These are phyloP conservation scores for cucumber (Cucumis sativus) DNA, from an alignment of 306 rosid species.

Conservation along the genomic window DNA sequence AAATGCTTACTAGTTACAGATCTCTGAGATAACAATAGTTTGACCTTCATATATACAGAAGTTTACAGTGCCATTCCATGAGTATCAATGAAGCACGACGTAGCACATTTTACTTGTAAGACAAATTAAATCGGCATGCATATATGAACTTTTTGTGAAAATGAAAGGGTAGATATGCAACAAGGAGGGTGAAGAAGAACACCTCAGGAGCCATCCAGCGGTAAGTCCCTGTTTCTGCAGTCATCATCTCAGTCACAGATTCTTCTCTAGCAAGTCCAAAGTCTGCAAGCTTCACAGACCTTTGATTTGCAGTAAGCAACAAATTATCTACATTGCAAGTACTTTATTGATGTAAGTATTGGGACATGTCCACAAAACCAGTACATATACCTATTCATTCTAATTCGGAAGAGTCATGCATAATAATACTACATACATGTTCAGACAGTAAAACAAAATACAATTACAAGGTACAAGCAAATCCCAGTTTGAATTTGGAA, in stretches of 20 bases:
- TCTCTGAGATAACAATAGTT: neutral
- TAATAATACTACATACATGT: neutral
- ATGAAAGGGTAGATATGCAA: neutral
- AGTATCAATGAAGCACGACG: neutral
- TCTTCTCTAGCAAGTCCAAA: constrained; percentile 98
- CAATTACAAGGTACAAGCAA: neutral
- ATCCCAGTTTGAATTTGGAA: constrained; percentile 1
- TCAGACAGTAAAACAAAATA: neutral
- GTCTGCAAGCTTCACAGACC: constrained; percentile 88
- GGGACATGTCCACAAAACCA: neutral
- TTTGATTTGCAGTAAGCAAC: constrained; percentile 72
- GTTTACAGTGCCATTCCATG: neutral
- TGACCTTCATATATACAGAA: neutral
- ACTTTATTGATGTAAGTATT: neutral
- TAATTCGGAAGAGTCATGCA: neutral
- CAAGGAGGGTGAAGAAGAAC: constrained; percentile 9
- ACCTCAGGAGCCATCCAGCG: constrained; percentile 99
- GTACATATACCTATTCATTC: neutral
- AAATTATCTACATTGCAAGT: constrained; percentile 62
- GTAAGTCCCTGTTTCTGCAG: constrained; percentile 94
- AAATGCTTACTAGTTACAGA: neutral
- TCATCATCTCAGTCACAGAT: constrained; percentile 96
- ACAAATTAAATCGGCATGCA: neutral
- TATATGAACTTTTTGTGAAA: neutral
- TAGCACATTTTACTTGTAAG: neutral